Percentiles rank a stretch among this genome's conserved stretches.
These are phyloP conservation scores for Candida corydali DNA, from an alignment of 805 yeast genomes.

Conservation along the genomic window DNA sequence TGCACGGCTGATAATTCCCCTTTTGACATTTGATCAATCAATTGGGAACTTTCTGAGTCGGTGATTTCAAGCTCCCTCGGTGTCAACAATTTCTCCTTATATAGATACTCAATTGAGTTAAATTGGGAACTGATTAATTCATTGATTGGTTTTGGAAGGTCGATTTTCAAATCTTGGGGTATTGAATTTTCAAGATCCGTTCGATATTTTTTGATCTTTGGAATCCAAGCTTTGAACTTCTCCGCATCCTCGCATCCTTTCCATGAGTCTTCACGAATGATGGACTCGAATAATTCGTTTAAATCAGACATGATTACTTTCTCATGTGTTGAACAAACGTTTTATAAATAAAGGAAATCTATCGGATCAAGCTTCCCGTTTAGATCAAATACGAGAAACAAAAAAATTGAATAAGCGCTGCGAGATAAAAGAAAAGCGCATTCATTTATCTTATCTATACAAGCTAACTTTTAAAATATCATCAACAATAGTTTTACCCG, in stretches of 20 bases:
- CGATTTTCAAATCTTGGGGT: slow-evolving; percentile 26
- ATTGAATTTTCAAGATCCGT: slow-evolving; percentile 24
- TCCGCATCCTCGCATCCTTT: slow-evolving; percentile 8
- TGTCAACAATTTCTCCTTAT: slow-evolving; percentile 29
- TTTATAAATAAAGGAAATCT: no score
- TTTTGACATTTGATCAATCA: slow-evolving; percentile 25
- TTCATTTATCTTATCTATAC: slow-evolving; percentile 11
- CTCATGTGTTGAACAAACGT: no score
- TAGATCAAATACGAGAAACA: no score
- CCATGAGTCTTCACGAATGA: slow-evolving; percentile 1
- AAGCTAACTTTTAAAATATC: slow-evolving; percentile 25
- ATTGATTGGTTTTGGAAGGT: slow-evolving; percentile 29
- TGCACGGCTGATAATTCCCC: slow-evolving; percentile 32
- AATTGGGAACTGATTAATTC: slow-evolving; percentile 27
- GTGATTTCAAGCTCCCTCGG: slow-evolving; percentile 34
- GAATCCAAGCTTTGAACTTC: slow-evolving; percentile 29
- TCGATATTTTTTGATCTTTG: slow-evolving; percentile 40
- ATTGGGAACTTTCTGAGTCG: slow-evolving; percentile 25
- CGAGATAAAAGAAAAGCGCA: no score
- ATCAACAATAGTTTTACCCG: slow-evolving; percentile 33
- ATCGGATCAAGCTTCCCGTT: neutral
- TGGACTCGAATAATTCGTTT: slow-evolving; percentile 1
- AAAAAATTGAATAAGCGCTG: no score
- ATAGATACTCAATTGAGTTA: slow-evolving; percentile 33
- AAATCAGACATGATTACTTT: neutral